Evolutionary conservation across 768 basidiomycete genomes (phyloP).

Genomic region (Boletus eberwhitei): DNA sequence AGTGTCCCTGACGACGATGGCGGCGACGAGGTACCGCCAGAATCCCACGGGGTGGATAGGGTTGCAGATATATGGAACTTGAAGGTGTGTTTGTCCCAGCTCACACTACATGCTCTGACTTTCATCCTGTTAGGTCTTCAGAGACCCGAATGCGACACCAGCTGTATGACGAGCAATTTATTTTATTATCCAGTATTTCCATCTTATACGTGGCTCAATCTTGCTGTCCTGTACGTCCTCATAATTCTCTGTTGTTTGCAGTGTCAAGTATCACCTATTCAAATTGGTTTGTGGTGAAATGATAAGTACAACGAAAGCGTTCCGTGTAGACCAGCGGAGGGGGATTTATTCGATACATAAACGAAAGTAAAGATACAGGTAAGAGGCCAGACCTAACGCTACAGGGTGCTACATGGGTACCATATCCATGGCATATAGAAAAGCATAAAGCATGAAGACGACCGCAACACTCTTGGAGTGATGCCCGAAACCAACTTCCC

Average conservation of each 20-base stretch:
- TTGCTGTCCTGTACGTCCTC: slow-evolving; percentile 8
- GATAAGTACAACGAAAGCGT: no score
- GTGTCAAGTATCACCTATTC: neutral
- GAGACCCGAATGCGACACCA: slow-evolving; percentile 37
- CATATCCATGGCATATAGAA: slow-evolving; percentile 4
- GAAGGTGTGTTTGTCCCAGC: slow-evolving; percentile 47
- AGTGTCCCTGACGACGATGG: slow-evolving; percentile 37
- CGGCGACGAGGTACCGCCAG: slow-evolving; percentile 31
- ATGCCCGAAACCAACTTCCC: neutral
- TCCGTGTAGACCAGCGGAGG: neutral
- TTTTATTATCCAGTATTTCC: slow-evolving; percentile 14
- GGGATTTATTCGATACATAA: slow-evolving; percentile 16
- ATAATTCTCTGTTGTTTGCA: slow-evolving; percentile 5
- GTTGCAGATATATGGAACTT: slow-evolving; percentile 75
- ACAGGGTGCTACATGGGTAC: slow-evolving; percentile 13
- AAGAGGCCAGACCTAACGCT: slow-evolving; percentile 15
- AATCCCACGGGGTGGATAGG: slow-evolving; percentile 39
- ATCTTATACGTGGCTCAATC: slow-evolving; percentile 7
- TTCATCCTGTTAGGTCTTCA: slow-evolving; percentile 37
- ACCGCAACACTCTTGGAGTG: neutral
- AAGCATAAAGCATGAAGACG: neutral
- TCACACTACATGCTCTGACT: neutral
- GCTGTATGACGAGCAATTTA: slow-evolving; percentile 26
- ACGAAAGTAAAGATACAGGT: slow-evolving; percentile 20
- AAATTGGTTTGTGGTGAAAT: neutral